phyloP scores from a whole-genome alignment of 805 yeast species.

The Starmerella kuoi region DNA sequence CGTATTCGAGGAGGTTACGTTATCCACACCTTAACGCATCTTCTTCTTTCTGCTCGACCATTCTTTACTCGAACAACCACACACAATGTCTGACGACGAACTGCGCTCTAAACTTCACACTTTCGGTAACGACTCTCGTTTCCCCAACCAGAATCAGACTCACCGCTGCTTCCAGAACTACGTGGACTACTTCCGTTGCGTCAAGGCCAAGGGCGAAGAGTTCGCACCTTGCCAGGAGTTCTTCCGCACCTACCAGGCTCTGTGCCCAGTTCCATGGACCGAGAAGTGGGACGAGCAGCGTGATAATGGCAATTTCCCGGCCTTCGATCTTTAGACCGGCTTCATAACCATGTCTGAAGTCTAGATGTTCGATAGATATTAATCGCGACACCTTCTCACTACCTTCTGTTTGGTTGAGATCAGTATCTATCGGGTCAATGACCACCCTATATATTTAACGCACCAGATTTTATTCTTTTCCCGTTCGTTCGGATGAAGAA shows the following conservation, averaged over 20 bases:
- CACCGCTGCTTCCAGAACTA: slow-evolving; percentile 97
- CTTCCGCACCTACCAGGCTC: slow-evolving; percentile 76
- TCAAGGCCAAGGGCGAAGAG: slow-evolving; percentile 93
- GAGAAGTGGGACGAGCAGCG: slow-evolving; percentile 35
- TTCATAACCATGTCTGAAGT: background rate
- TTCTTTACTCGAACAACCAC: too few species aligned
- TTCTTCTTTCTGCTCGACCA: slow-evolving; percentile 2
- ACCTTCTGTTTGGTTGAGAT: too few species aligned
- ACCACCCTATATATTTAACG: too few species aligned
- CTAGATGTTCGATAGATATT: too few species aligned
- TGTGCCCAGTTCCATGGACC: slow-evolving; percentile 32
- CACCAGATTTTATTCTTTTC: too few species aligned
- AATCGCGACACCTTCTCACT: too few species aligned
- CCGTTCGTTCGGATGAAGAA: too few species aligned
- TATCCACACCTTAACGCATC: background rate
- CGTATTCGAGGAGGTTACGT: slow-evolving; percentile 8
- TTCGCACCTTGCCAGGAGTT: slow-evolving; percentile 95
- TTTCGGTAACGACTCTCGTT: slow-evolving; percentile 75
- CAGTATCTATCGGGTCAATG: too few species aligned
- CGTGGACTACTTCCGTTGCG: slow-evolving; percentile 96
- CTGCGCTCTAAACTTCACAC: slow-evolving; percentile 24
- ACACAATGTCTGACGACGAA: slow-evolving; percentile 19
- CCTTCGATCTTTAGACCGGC: slow-evolving; percentile 22
- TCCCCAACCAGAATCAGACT: slow-evolving; percentile 95
- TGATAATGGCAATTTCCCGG: slow-evolving; percentile 44